Conservation (phyloP, 345 rosid genomes). For the Eucalyptus cloeziana region DNA sequence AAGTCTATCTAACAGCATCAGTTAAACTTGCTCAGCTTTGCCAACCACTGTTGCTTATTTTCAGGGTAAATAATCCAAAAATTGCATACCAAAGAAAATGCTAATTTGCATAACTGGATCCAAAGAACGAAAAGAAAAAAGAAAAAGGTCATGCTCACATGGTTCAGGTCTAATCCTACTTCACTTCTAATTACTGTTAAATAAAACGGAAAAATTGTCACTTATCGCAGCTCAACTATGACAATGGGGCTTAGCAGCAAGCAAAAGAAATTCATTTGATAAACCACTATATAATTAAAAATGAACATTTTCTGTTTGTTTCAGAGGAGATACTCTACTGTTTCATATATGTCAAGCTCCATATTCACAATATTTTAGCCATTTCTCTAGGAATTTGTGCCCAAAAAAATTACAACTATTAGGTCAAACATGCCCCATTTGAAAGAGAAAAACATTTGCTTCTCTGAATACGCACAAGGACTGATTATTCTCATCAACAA, state of each 20-base stretch:
- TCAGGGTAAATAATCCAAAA: background rate
- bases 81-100: background rate
- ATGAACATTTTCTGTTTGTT: background rate
- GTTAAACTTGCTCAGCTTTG: background rate
- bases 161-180: background rate
- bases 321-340: background rate
- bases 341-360: background rate
- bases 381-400: background rate
- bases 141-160: background rate
- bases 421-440: background rate
- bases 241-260: background rate
- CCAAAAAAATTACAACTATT: background rate
- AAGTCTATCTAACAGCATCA: background rate
- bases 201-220: background rate
- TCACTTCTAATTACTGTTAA: background rate
- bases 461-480: background rate
- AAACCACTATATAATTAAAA: background rate
- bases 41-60: background rate
- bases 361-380: background rate
- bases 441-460: background rate
- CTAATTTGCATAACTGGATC: background rate
- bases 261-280: background rate
- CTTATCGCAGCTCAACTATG: background rate
- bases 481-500: background rate
- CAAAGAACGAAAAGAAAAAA: background rate